Evolutionary conservation across 208 protist species (phyloP).

Genomic region (Leptomonas seymouri): DNA sequence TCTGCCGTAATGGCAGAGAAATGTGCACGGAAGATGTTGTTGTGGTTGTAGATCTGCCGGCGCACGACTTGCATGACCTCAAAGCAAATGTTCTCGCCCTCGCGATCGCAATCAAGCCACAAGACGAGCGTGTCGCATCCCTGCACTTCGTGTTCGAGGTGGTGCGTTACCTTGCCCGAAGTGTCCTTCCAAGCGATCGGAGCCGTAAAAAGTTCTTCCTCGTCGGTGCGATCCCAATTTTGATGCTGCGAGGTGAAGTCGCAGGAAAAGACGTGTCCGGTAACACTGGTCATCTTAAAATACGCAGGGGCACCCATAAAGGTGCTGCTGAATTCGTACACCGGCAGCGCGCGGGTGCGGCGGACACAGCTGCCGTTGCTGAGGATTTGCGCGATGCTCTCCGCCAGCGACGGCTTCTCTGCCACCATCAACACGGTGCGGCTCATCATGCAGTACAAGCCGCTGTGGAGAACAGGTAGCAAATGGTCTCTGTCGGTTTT

Average conservation of each 20-base stretch:
- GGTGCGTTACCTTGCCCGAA: conserved; percentile 82
- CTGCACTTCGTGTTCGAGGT: conserved; percentile 79
- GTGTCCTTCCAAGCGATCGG: conserved; percentile 86
- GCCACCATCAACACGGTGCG: conserved; percentile 92
- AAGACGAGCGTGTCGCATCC: conserved; percentile 91
- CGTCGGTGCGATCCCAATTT: conserved; percentile 87
- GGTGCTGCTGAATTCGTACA: conserved; percentile 83
- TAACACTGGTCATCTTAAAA: conserved; percentile 91
- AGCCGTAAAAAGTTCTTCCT: conserved; percentile 86
- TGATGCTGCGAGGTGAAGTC: conserved; percentile 92
- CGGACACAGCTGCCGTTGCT: conserved; percentile 74
- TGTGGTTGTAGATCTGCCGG: conserved; percentile 49
- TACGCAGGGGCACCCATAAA: conserved; percentile 72
- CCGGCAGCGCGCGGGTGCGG: conserved; percentile 73
- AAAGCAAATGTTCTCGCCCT: conserved; percentile 98
- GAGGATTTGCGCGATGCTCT: conserved; percentile 88
- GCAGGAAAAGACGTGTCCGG: conserved; percentile 91
- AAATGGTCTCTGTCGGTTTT: not conserved
- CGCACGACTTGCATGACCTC: conserved; percentile 93
- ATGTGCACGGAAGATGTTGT: conserved; percentile 87
- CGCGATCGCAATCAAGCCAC: conserved; percentile 97
- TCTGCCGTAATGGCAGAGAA: conserved; percentile 93
- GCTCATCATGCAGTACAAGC: conserved; percentile 32
- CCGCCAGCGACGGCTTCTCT: conserved; percentile 94
- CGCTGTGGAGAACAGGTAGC: not conserved